These are phyloP conservation scores for Botryotinia globosa DNA, from an alignment of 2,329 filamentous ascomycete species.

Conservation along the genomic window DNA sequence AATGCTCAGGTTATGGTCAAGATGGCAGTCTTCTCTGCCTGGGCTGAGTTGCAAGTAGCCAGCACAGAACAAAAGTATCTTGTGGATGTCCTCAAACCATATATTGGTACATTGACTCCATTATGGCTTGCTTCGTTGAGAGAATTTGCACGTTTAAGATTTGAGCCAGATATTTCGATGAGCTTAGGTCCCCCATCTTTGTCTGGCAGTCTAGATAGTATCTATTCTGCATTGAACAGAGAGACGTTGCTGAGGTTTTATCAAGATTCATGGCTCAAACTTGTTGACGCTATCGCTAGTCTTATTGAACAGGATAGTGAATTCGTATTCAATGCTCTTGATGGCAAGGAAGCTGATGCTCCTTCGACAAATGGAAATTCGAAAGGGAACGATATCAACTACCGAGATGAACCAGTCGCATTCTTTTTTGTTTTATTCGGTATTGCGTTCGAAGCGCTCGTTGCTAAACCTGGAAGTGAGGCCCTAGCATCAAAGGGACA, in stretches of 20 bases:
- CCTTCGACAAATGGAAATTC: conserved; percentile 44
- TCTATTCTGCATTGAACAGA: conserved; percentile 91
- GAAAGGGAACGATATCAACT: conserved; percentile 83
- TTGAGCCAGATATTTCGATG: conserved; percentile 96
- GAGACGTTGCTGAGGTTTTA: conserved; percentile 95
- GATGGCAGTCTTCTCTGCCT: conserved; percentile 93
- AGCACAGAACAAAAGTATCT: conserved; percentile 90
- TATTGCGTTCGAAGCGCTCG: conserved; percentile 91
- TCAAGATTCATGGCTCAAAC: conserved; percentile 92
- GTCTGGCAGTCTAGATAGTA: conserved; percentile 83
- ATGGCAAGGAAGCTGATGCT: conserved; percentile 67
- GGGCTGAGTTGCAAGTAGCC: conserved; percentile 94
- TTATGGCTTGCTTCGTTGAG: conserved; percentile 90
- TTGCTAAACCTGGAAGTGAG: conserved; percentile 68
- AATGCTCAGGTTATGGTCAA: conserved; percentile 99
- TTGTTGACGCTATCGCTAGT: conserved; percentile 95
- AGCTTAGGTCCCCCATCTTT: conserved; percentile 77
- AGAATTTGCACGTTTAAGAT: conserved; percentile 88
- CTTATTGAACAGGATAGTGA: conserved; percentile 97
- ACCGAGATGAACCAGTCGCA: conserved; percentile 93
- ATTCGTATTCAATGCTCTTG: conserved; percentile 94
- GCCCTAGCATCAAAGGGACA: conserved; percentile 72
- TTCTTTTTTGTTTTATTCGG: conserved; percentile 99
- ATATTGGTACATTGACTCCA: conserved; percentile 85
- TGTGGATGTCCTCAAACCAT: conserved; percentile 81